A percentile compares a stretch with the other conserved stretches of the same genome.
Conservation (phyloP, 129 eudicot species). For the Glebionis coronaria region DNA sequence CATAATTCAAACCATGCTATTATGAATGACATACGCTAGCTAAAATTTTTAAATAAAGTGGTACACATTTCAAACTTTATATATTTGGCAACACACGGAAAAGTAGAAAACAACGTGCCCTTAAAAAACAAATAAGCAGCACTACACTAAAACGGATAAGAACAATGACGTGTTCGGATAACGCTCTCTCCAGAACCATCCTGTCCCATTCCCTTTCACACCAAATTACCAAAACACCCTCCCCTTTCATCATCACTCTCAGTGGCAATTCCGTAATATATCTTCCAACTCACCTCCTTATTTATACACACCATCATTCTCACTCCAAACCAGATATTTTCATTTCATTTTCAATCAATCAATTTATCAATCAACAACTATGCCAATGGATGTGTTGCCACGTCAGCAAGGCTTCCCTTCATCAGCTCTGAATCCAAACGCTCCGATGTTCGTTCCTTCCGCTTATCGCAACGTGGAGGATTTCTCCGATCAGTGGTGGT, state of each 20-base stretch:
- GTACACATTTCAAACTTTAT: too few species aligned
- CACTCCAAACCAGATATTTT: conserved; percentile 21
- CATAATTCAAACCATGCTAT: too few species aligned
- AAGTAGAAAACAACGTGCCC: not conserved
- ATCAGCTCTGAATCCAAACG: conserved; percentile 83
- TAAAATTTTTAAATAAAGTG: too few species aligned
- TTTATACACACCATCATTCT: not conserved
- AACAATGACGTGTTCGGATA: conserved; percentile 38
- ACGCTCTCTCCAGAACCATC: conserved; percentile 18
- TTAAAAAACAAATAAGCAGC: not conserved
- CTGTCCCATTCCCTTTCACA: not conserved
- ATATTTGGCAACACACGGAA: not conserved
- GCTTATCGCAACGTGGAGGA: conserved; percentile 79
- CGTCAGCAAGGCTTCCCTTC: conserved; percentile 23
- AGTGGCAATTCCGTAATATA: too few species aligned
- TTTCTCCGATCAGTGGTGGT: conserved; percentile 95
- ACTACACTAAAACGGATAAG: conserved; percentile 28
- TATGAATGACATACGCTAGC: too few species aligned
- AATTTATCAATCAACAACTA: not conserved
- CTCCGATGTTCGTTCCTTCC: conserved; percentile 84
- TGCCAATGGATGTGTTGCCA: conserved; percentile 26
- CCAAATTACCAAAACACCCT: conserved; percentile 19
- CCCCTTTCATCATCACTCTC: not conserved
- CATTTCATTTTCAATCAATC: not conserved
- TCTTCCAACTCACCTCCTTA: not conserved